Percentiles rank a stretch among this genome's conserved stretches.
Evolutionary conservation across 345 rosid species (phyloP).

Genomic region (Eucalyptus brandiana): DNA sequence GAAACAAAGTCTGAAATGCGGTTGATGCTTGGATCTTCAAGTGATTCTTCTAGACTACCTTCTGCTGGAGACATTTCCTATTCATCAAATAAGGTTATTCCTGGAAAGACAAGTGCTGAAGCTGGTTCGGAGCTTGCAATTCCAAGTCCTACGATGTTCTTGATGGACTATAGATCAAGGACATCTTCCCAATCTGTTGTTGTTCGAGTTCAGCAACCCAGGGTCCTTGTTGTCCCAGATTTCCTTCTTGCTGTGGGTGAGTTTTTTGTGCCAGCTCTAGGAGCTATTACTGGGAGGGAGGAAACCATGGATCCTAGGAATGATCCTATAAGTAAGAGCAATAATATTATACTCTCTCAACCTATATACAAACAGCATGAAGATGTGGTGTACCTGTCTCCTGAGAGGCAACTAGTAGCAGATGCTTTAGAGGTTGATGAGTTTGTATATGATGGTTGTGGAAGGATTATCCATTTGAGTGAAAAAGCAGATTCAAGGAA

Average conservation of each 20-base stretch:
- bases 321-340: slow-evolving; percentile 72
- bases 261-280: slow-evolving; percentile 91
- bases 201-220: slow-evolving; percentile 88
- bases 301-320: slow-evolving; percentile 86
- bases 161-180: slow-evolving; percentile 96
- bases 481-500: slow-evolving; percentile 43
- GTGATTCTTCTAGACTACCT: slow-evolving; percentile 71
- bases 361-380: slow-evolving; percentile 66
- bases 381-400: slow-evolving; percentile 77
- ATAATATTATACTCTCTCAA: slow-evolving; percentile 56
- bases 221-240: slow-evolving; percentile 92
- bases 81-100: slow-evolving; percentile 34
- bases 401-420: slow-evolving; percentile 64
- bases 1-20: slow-evolving; percentile 94
- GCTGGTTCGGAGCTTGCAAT: slow-evolving; percentile 35
- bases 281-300: slow-evolving; percentile 86
- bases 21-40: slow-evolving; percentile 94
- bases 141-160: slow-evolving; percentile 79
- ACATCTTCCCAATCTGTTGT: slow-evolving; percentile 79
- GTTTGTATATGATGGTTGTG: slow-evolving; percentile 86
- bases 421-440: slow-evolving; percentile 79
- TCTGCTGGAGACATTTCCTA: slow-evolving; percentile 49
- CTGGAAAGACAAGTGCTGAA: slow-evolving; percentile 34
- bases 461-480: slow-evolving; percentile 55
- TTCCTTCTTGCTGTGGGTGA: slow-evolving; percentile 91